These are phyloP conservation scores for Pichia kluyveri DNA, from an alignment of 805 yeast genomes.

Conservation along the genomic window DNA sequence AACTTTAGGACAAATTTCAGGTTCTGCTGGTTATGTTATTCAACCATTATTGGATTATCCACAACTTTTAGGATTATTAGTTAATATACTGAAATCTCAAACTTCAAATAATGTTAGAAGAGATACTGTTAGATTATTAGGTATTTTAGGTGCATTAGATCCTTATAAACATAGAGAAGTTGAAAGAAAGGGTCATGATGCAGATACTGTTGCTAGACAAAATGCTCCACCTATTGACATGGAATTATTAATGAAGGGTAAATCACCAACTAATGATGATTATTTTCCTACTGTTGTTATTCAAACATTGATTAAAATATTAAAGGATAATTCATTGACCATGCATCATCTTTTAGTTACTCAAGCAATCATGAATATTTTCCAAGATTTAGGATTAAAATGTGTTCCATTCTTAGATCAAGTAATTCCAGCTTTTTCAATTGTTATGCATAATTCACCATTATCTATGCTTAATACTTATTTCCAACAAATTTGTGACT, in stretches of 20 bases:
- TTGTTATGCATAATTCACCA: constrained; percentile 77
- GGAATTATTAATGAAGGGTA: constrained; percentile 83
- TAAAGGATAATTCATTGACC: constrained; percentile 77
- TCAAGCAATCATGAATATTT: constrained; percentile 89
- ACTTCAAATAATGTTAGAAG: constrained; percentile 64
- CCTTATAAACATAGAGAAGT: constrained; percentile 93
- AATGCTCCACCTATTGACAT: constrained; percentile 88
- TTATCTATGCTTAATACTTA: constrained; percentile 75
- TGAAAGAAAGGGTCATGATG: constrained; percentile 43
- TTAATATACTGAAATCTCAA: constrained; percentile 75
- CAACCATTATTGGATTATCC: constrained; percentile 92
- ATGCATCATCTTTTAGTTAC: constrained; percentile 85
- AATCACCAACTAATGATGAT: constrained; percentile 87
- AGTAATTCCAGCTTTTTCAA: constrained; percentile 78
- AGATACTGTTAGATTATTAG: constrained; percentile 82
- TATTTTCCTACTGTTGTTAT: constrained; percentile 95
- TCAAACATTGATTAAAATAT: constrained; percentile 69
- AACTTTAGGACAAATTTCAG: constrained; percentile 80
- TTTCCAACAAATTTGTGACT: constrained; percentile 77
- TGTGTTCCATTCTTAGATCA: constrained; percentile 86
- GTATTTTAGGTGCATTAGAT: constrained; percentile 92
- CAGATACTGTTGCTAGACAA: constrained; percentile 48
- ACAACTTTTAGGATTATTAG: constrained; percentile 71
- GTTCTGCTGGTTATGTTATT: constrained; percentile 90
- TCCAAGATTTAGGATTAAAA: constrained; percentile 78